These are phyloP conservation scores for Cucumis hystrix DNA, from an alignment of 306 rosid genomes.

Conservation along the genomic window DNA sequence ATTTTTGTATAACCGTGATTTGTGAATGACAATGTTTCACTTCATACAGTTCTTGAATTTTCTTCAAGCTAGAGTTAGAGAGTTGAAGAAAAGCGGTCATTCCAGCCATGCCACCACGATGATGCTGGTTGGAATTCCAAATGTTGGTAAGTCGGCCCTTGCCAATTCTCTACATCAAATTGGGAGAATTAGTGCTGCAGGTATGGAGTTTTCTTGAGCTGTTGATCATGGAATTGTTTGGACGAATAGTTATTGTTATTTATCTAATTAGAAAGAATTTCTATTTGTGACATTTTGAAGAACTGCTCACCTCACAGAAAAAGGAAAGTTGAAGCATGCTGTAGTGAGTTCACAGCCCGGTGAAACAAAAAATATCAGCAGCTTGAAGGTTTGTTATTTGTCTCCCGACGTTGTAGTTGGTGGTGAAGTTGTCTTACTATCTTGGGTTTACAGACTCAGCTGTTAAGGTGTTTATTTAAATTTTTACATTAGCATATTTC, in stretches of 20 bases:
- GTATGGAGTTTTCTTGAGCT: slow-evolving; percentile 18
- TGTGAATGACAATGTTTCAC: background rate
- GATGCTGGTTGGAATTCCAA: slow-evolving; percentile 74
- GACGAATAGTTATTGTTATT: background rate
- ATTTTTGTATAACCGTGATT: background rate
- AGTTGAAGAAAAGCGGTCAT: slow-evolving; percentile 31
- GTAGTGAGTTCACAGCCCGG: slow-evolving; percentile 68
- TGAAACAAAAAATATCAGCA: slow-evolving; percentile 69
- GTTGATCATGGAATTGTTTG: background rate
- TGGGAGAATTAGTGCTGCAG: slow-evolving; percentile 87
- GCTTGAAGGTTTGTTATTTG: slow-evolving; percentile 51
- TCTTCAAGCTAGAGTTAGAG: slow-evolving; percentile 52
- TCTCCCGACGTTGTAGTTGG: slow-evolving; percentile 1
- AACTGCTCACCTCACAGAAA: slow-evolving; percentile 37
- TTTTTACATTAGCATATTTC: background rate
- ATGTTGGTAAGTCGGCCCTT: slow-evolving; percentile 88
- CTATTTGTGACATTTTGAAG: background rate
- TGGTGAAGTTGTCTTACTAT: background rate
- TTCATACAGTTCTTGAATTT: slow-evolving; percentile 53
- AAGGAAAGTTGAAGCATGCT: slow-evolving; percentile 74
- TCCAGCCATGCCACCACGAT: slow-evolving; percentile 44
- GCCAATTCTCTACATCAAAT: slow-evolving; percentile 75
- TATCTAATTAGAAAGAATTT: background rate
- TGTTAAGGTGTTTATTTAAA: background rate
- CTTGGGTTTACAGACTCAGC: background rate